phyloP scores from a whole-genome alignment of 805 yeast genomes.

The Cyberlindnera meyerae region DNA sequence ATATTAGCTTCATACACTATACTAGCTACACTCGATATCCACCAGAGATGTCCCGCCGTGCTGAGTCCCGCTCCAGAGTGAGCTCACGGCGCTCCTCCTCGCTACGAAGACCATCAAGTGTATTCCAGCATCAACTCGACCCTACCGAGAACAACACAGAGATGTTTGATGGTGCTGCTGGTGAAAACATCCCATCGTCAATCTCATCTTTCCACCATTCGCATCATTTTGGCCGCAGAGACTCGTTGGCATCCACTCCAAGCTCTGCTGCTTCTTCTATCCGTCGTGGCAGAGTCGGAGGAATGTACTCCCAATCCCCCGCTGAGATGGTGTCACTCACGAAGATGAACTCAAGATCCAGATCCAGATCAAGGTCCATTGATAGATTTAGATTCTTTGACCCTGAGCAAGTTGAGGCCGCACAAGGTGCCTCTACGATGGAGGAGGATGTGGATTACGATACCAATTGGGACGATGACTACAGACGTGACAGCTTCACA shows the following conservation, averaged over 20 bases:
- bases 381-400: slow-evolving; percentile 75
- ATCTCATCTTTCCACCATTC: slow-evolving; percentile 73
- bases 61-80: not conserved
- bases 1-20: no score
- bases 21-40: no score
- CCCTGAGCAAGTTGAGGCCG: slow-evolving; percentile 74
- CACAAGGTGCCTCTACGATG: slow-evolving; percentile 82
- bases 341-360: slow-evolving; percentile 28
- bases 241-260: slow-evolving; percentile 9
- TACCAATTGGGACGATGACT: slow-evolving; percentile 67
- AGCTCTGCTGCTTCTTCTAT: slow-evolving; percentile 26
- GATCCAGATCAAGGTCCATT: slow-evolving; percentile 31
- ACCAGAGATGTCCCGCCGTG: not conserved
- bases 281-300: slow-evolving; percentile 24
- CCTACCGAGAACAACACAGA: slow-evolving; percentile 59
- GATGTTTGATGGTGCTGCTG: slow-evolving; percentile 73
- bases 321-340: slow-evolving; percentile 18
- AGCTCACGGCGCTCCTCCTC: slow-evolving; percentile 14
- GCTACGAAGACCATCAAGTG: slow-evolving; percentile 28
- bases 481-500: slow-evolving; percentile 31
- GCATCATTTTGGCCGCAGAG: slow-evolving; percentile 34
- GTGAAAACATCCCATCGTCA: slow-evolving; percentile 72
- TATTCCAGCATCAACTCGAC: slow-evolving; percentile 38
- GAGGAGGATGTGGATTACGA: slow-evolving; percentile 66
- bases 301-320: slow-evolving; percentile 8